A percentile compares a stretch with the other conserved stretches of the same genome.
These are phyloP conservation scores for Lactarius psammicola DNA, from an alignment of 768 basidiomycete species.

Conservation along the genomic window DNA sequence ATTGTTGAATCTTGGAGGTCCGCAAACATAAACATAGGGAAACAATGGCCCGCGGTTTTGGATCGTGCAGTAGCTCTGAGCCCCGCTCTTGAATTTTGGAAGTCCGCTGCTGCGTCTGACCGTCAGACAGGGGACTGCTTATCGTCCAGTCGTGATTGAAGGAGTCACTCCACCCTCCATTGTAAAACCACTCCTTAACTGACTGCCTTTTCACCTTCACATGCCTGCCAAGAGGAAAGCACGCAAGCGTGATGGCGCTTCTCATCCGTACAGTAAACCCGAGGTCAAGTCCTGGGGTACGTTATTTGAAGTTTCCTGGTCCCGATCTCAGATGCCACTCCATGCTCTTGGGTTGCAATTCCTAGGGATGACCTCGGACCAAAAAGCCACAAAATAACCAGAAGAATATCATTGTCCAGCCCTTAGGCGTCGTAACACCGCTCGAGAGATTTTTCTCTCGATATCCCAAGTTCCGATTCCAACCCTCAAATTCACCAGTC, in stretches of 20 bases:
- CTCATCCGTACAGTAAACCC: not conserved
- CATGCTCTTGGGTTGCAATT: too few relatives aligned
- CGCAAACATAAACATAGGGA: too few relatives aligned
- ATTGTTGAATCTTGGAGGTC: too few relatives aligned
- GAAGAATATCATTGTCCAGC: not conserved
- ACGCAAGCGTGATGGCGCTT: not conserved
- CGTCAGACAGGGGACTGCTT: too few relatives aligned
- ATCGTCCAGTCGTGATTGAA: too few relatives aligned
- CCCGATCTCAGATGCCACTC: too few relatives aligned
- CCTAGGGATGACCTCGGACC: not conserved
- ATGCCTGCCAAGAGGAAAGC: not conserved
- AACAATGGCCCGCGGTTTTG: too few relatives aligned
- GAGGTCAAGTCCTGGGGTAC: not conserved
- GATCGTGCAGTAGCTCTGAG: too few relatives aligned
- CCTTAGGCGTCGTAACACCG: not conserved
- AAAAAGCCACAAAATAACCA: not conserved
- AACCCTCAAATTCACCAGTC: slow-evolving; percentile 11
- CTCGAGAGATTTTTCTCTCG: slow-evolving; percentile 27
- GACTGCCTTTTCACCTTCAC: too few relatives aligned
- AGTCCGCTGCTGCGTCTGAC: too few relatives aligned
- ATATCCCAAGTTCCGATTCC: slow-evolving; percentile 19
- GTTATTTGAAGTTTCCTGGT: not conserved
- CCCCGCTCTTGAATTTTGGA: too few relatives aligned
- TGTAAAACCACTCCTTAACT: not conserved
- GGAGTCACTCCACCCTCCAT: not conserved